Base-by-base conservation (phyloP, 257 asterid genomes). In the Nicotiana knightiana region DNA sequence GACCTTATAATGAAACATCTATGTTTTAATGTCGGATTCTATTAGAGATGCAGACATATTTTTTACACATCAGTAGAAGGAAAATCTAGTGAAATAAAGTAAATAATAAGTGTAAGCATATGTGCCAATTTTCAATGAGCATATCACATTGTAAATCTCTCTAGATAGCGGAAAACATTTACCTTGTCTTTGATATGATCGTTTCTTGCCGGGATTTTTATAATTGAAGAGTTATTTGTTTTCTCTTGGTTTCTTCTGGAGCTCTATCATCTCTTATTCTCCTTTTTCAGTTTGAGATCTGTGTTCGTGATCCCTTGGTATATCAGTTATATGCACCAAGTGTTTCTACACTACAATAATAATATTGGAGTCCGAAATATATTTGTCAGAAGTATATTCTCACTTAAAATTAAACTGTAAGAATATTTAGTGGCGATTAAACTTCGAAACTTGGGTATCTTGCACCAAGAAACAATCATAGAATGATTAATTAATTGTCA, bases 261-360 rank as follows among this genome's bases (percentile, higher is more conserved):
- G 94, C 90, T 37, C 93, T 94, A 83, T 91, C 98, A 85, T 96
- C 98, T 85, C 95, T 89, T 85, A 94, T 89, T 89, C 84, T 89
- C 90, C 90, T 94, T 87, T 93, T 89, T 96, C 98, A 57, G 91
- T 85, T 89, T 91, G 99, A 81, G 96, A 91, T 79, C 87, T 88
- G 85, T 94, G 97, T 78, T 91, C 97, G 67, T 90, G 98, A 88
- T 96, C 97, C 88, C 98, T 90, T 80, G 93, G 98, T 78, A 93
- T 89, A 64, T 90, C 90, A 77, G 97, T 93, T 62, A 96, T 89
- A 86, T 90, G 96, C 90, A 90, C 93, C 99, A 81, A 96, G 94
- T 71, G 96, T 97, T 84, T 93, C 99, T 86, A 97, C 98, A 80
- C 98, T 93, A 78, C n/a, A 71, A 43, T 51, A 70, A 68, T 81